Conservation (phyloP, 495 filamentous ascomycete species). For the Penicillium simplicissimum region DNA sequence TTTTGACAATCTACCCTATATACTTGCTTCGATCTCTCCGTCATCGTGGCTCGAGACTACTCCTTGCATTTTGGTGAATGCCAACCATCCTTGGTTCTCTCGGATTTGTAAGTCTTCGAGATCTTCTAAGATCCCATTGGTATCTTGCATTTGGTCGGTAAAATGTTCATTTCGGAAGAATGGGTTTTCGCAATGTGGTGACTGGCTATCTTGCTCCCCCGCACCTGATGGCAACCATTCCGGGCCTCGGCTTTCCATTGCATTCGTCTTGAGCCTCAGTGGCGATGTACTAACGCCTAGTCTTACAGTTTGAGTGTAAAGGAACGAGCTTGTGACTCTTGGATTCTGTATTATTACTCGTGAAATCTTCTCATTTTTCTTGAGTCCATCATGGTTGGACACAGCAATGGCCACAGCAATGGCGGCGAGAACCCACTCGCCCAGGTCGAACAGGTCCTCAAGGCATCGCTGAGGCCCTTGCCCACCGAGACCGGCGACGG, state of each 20-base stretch:
- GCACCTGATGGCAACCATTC: background rate
- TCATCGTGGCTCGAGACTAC: background rate
- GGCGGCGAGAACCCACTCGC: slow-evolving; percentile 42
- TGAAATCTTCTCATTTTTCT: background rate
- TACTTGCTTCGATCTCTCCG: background rate
- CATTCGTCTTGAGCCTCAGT: background rate
- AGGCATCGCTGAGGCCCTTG: slow-evolving; percentile 59
- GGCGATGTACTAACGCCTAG: background rate
- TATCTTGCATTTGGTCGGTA: slow-evolving; percentile 11
- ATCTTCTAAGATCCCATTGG: background rate
- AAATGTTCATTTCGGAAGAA: background rate
- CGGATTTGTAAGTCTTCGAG: background rate
- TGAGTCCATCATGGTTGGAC: slow-evolving; percentile 28
- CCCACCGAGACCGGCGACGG: slow-evolving; percentile 66
- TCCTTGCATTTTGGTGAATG: background rate
- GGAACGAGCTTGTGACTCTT: background rate
- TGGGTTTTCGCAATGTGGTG: background rate
- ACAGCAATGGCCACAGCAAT: slow-evolving; percentile 19
- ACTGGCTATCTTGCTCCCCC: background rate
- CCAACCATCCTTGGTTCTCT: background rate
- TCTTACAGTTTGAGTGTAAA: background rate
- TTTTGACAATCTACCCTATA: background rate
- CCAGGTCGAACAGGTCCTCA: slow-evolving; percentile 55
- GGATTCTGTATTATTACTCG: slow-evolving; percentile 4
- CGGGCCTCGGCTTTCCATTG: background rate